Percentiles rank a stretch among this genome's conserved stretches.
phyloP scores from a whole-genome alignment of 2,329 filamentous ascomycete species.

The Diaporthe ilicicola region DNA sequence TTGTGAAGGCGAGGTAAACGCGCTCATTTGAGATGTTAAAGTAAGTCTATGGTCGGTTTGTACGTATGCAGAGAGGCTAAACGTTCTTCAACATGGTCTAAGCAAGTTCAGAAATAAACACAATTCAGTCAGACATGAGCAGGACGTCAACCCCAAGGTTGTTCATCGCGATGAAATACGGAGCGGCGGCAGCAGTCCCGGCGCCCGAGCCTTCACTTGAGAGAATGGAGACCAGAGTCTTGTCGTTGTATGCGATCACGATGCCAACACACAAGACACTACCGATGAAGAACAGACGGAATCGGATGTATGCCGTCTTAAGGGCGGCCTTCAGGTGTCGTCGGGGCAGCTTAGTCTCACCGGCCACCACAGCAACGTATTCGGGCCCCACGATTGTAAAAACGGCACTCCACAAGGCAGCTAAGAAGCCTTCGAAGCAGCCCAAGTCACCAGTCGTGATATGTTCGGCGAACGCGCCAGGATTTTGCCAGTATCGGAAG shows the following conservation, averaged over 20 bases:
- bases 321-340: slow-evolving; percentile 72
- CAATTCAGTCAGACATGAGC: slow-evolving; percentile 35
- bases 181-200: slow-evolving; percentile 63
- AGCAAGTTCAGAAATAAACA: no score
- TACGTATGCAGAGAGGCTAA: no score
- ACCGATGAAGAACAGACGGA: slow-evolving; percentile 76
- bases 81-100: no score
- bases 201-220: slow-evolving; percentile 51
- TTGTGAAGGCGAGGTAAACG: not conserved
- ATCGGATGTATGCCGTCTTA: slow-evolving; percentile 77
- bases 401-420: slow-evolving; percentile 69
- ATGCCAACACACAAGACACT: slow-evolving; percentile 75
- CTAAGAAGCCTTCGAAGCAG: slow-evolving; percentile 74
- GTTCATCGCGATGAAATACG: slow-evolving; percentile 70
- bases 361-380: slow-evolving; percentile 74
- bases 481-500: slow-evolving; percentile 72
- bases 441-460: slow-evolving; percentile 69
- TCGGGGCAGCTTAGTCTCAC: slow-evolving; percentile 72
- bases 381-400: slow-evolving; percentile 74
- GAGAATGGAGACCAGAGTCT: slow-evolving; percentile 60
- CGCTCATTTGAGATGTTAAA: no score
- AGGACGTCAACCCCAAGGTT: slow-evolving; percentile 61
- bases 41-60: no score
- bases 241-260: slow-evolving; percentile 71
- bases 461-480: slow-evolving; percentile 69